A percentile compares a stretch with the other conserved stretches of the same genome.
Conservation (phyloP, 352 stramenopile genomes). For the Phytopythium helicoides region DNA sequence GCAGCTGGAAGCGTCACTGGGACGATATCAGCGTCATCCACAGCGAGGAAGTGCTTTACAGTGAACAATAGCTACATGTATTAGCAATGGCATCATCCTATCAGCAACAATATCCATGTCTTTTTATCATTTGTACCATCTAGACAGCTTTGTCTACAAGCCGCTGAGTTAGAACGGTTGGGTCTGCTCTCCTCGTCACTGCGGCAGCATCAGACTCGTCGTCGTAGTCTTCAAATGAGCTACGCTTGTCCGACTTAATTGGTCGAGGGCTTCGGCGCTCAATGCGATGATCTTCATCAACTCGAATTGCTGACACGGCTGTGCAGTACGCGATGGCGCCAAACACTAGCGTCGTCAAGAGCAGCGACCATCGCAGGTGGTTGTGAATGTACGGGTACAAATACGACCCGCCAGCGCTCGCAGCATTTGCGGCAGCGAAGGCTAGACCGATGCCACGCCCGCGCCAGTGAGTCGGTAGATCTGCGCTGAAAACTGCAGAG, state of each 20-base stretch:
- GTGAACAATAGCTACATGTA: too few relatives aligned
- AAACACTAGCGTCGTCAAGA: neutral
- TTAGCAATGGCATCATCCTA: too few relatives aligned
- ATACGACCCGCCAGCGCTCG: neutral
- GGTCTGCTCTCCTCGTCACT: too few relatives aligned
- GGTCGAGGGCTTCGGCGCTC: too few relatives aligned
- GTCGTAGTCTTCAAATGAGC: too few relatives aligned
- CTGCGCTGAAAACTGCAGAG: neutral
- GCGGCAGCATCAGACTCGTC: too few relatives aligned
- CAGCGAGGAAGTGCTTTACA: constrained; percentile 31
- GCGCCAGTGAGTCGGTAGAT: neutral
- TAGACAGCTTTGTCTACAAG: too few relatives aligned
- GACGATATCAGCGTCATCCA: constrained; percentile 28
- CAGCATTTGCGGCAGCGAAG: neutral
- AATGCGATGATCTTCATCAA: too few relatives aligned
- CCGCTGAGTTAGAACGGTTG: too few relatives aligned
- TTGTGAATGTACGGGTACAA: constrained; percentile 5
- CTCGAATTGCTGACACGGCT: neutral
- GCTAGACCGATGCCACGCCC: neutral
- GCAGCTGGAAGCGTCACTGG: constrained; percentile 45
- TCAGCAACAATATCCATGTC: too few relatives aligned
- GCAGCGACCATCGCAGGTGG: neutral
- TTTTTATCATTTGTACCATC: too few relatives aligned
- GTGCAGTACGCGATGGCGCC: neutral
- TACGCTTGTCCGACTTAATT: too few relatives aligned